phyloP scores from a whole-genome alignment of 2,329 filamentous ascomycete species.

The Xylariomycetidae sp. region DNA sequence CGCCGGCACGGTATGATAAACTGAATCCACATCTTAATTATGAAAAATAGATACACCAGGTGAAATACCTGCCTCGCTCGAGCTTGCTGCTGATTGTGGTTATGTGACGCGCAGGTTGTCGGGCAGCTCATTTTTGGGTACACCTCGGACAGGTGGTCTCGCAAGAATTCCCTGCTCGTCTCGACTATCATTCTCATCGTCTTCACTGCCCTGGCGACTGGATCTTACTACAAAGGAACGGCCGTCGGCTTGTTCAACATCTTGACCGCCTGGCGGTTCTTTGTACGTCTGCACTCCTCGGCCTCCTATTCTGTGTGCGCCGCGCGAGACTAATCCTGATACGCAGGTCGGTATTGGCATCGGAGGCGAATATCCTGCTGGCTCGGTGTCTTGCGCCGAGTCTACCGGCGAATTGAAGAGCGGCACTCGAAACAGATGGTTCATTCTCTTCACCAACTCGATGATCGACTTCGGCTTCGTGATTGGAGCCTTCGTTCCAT shows the following conservation, averaged over 20 bases:
- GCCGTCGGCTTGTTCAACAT: conserved; percentile 69
- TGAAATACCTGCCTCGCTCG: too few species aligned
- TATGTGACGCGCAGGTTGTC: conserved; percentile 47
- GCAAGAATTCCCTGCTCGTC: conserved; percentile 73
- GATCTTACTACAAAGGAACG: conserved; percentile 69
- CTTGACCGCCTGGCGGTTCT: conserved; percentile 79
- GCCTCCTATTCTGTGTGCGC: not conserved
- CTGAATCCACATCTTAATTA: too few species aligned
- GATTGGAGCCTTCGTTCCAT: conserved; percentile 71
- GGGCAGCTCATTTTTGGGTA: conserved; percentile 80
- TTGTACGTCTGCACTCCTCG: conserved; percentile 45
- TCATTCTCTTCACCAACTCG: conserved; percentile 83
- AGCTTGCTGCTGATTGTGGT: conserved; percentile 4
- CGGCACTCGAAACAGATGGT: conserved; percentile 85
- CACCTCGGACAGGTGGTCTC: conserved; percentile 77
- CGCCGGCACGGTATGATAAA: conserved; percentile 62
- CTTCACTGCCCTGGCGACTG: conserved; percentile 76
- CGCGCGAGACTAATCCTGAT: conserved; percentile 6
- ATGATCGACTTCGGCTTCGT: conserved; percentile 85
- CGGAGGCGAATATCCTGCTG: conserved; percentile 76
- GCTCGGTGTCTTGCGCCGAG: conserved; percentile 79
- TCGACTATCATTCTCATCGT: conserved; percentile 81
- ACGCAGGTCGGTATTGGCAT: conserved; percentile 65
- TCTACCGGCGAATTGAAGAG: conserved; percentile 75
- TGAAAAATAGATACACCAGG: too few species aligned